phyloP scores from a whole-genome alignment of 2,329 filamentous ascomycete genomes.

The Bipolaris victoriae region DNA sequence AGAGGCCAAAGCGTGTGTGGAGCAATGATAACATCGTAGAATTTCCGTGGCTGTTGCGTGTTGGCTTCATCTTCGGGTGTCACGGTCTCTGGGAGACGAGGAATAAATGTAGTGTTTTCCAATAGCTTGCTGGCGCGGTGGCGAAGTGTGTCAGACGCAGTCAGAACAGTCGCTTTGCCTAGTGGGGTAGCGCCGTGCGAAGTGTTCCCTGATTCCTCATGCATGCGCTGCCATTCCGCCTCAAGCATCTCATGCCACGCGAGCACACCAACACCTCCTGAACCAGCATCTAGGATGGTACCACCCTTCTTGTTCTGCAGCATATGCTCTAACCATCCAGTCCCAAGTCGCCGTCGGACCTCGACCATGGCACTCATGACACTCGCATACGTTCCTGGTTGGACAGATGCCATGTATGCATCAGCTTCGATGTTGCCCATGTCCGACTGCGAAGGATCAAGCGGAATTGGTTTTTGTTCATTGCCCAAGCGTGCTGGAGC shows the following conservation, averaged over 20 bases:
- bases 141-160: conserved; percentile 75
- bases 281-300: conserved; percentile 75
- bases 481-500: conserved; percentile 58
- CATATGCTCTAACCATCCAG: conserved; percentile 71
- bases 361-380: conserved; percentile 73
- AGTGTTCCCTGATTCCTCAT: conserved; percentile 40
- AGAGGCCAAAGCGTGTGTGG: conserved; percentile 81
- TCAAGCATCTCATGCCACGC: conserved; percentile 80
- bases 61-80: conserved; percentile 61
- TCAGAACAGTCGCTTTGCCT: conserved; percentile 80
- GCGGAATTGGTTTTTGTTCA: conserved; percentile 68
- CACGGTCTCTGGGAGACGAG: conserved; percentile 85
- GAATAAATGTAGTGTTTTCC: conserved; percentile 89
- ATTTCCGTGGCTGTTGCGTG: conserved; percentile 64
- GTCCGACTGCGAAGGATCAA: conserved; percentile 67
- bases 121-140: conserved; percentile 77
- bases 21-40: conserved; percentile 88
- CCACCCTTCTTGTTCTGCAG: conserved; percentile 66
- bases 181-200: conserved; percentile 54
- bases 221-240: conserved; percentile 80
- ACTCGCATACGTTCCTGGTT: conserved; percentile 74
- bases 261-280: conserved; percentile 72
- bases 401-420: conserved; percentile 70
- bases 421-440: conserved; percentile 81
- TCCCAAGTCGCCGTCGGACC: conserved; percentile 73